These are phyloP conservation scores for Prunus kanzakura DNA, from an alignment of 306 rosid species.

Conservation along the genomic window DNA sequence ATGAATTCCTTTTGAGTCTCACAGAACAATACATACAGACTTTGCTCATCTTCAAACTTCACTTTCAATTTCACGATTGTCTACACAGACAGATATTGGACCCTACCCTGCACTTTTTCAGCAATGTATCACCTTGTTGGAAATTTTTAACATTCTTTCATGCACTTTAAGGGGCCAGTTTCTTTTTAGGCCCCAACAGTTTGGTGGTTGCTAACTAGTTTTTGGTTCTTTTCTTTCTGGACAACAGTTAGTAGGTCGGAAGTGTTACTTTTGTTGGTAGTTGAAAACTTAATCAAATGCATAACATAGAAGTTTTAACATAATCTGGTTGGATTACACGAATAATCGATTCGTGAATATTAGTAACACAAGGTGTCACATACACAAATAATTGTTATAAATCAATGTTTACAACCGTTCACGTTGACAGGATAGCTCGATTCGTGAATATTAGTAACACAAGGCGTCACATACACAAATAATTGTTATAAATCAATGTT, in stretches of 20 bases:
- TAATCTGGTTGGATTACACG: not conserved
- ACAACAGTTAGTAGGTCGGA: not conserved
- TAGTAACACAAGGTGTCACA: not conserved
- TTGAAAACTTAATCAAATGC: not conserved
- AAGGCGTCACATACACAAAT: too few relatives aligned
- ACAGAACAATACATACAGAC: too few relatives aligned
- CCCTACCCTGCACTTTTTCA: too few relatives aligned
- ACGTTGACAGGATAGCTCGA: not conserved
- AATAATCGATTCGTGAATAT: not conserved
- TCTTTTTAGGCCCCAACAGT: not conserved
- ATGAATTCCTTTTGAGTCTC: too few relatives aligned
- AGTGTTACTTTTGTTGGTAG: not conserved
- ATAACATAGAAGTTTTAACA: not conserved
- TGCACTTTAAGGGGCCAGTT: not conserved
- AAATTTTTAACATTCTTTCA: not conserved
- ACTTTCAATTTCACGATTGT: not conserved
- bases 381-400: not conserved
- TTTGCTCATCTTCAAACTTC: not conserved
- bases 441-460: not conserved
- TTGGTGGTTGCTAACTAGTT: not conserved
- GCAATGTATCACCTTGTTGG: not conserved
- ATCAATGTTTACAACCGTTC: too few relatives aligned
- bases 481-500: not conserved
- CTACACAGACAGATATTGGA: not conserved
- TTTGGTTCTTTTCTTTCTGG: not conserved